These are phyloP conservation scores for Aspergillus amoenus DNA, from an alignment of 2,329 filamentous ascomycete genomes.

Conservation along the genomic window DNA sequence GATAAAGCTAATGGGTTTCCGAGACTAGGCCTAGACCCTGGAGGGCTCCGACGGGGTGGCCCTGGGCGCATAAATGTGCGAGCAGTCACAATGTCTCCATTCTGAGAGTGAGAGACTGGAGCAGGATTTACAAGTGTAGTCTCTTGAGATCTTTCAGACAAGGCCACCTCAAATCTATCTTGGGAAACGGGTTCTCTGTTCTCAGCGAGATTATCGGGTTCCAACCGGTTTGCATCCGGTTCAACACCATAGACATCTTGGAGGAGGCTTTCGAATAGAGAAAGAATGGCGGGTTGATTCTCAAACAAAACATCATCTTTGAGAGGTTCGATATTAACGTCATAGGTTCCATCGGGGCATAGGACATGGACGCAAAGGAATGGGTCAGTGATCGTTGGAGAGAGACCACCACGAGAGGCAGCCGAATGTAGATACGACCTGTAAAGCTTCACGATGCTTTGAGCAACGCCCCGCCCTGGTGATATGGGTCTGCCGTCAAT, in stretches of 20 bases:
- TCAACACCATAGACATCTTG: constrained; percentile 15
- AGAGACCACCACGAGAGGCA: constrained; percentile 17
- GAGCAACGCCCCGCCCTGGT: constrained; percentile 49
- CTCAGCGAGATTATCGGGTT: background rate
- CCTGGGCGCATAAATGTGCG: background rate
- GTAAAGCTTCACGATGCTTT: constrained; percentile 52
- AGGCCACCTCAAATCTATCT: background rate
- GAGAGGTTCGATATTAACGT: constrained; percentile 62
- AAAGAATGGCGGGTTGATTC: constrained; percentile 45
- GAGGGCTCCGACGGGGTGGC: background rate
- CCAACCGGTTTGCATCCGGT: background rate
- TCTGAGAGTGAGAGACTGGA: background rate
- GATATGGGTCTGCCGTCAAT: constrained; percentile 59
- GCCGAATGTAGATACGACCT: constrained; percentile 49
- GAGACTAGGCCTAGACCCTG: background rate
- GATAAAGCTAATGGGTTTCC: background rate
- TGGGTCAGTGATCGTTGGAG: constrained; percentile 46
- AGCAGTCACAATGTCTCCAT: background rate
- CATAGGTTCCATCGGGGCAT: constrained; percentile 57
- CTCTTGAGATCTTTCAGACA: background rate
- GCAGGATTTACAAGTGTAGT: background rate
- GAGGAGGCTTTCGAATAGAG: constrained; percentile 42
- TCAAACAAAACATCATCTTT: constrained; percentile 64
- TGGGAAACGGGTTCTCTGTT: background rate
- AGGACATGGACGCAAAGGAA: constrained; percentile 57